Evolutionary conservation across 1,284 basidiomycete genomes (phyloP).

Genomic region (Marasmius fiardii): DNA sequence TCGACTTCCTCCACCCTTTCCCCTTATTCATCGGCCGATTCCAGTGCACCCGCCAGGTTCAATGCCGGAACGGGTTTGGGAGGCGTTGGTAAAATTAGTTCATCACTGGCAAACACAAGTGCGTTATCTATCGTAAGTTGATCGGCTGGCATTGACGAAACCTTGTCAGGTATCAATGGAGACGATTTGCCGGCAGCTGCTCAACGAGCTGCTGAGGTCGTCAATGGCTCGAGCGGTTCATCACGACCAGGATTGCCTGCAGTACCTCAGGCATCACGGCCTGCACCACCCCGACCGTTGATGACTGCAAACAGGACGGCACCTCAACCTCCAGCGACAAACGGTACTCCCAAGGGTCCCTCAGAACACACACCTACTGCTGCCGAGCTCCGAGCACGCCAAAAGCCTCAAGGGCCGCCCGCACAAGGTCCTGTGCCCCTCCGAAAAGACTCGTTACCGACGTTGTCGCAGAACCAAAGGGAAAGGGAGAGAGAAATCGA

Average conservation of each 20-base stretch:
- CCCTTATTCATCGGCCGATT: conserved; percentile 25
- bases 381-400: conserved; percentile 59
- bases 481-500: conserved; percentile 1
- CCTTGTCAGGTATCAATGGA: conserved; percentile 44
- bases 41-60: conserved; percentile 68
- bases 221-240: conserved; percentile 44
- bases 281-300: conserved; percentile 43
- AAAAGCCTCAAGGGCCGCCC: conserved; percentile 52
- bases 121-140: conserved; percentile 37
- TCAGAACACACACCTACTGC: conserved; percentile 54
- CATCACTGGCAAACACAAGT: conserved; percentile 31
- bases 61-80: conserved; percentile 84
- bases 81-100: conserved; percentile 52
- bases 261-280: conserved; percentile 35
- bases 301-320: conserved; percentile 51
- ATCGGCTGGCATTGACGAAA: conserved; percentile 41
- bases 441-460: conserved; percentile 47
- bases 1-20: conserved; percentile 24
- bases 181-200: conserved; percentile 44
- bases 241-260: not conserved
- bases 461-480: conserved; percentile 16
- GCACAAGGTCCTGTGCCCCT: conserved; percentile 30
- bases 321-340: conserved; percentile 47
- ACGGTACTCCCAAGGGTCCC: conserved; percentile 21
- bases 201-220: conserved; percentile 59